Evolutionary conservation across 2,329 filamentous ascomycete species (phyloP).

Genomic region (Aphanocladium album): DNA sequence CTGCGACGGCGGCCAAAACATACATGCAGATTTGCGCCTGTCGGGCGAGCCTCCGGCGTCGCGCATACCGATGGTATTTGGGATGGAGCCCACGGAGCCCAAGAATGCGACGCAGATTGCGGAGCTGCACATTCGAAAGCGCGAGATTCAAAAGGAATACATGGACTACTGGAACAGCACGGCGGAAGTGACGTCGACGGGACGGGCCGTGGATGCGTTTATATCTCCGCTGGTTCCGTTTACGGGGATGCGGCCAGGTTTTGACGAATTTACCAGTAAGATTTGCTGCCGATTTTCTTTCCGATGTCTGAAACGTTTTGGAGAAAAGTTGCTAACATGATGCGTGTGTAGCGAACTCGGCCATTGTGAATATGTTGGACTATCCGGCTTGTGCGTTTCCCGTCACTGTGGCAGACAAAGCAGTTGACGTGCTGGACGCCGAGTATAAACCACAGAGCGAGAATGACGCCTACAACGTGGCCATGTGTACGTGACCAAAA

Average conservation of each 20-base stretch:
- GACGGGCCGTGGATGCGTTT: conserved; percentile 25
- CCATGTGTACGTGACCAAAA: neutral
- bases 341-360: conserved; percentile 26
- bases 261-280: conserved; percentile 20
- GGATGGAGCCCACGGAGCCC: neutral
- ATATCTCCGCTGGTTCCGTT: conserved; percentile 35
- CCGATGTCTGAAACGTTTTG: neutral
- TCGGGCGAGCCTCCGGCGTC: neutral
- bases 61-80: neutral
- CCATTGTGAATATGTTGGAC: conserved; percentile 31
- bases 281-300: neutral
- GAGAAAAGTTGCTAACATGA: neutral
- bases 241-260: conserved; percentile 30
- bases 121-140: neutral
- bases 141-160: conserved; percentile 7
- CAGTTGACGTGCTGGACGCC: neutral
- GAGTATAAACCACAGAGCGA: neutral
- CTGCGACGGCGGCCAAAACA: neutral
- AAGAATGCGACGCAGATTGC: conserved; percentile 2
- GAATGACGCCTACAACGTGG: neutral
- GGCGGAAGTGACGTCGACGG: neutral
- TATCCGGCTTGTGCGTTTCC: conserved; percentile 36
- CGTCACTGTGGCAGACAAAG: conserved; percentile 34
- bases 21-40: neutral
- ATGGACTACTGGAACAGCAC: conserved; percentile 9